Evolutionary conservation across 805 yeast genomes (phyloP), one percentile per base, ranked within the genome.

Genomic region (Pichia ethanolica): DNA sequence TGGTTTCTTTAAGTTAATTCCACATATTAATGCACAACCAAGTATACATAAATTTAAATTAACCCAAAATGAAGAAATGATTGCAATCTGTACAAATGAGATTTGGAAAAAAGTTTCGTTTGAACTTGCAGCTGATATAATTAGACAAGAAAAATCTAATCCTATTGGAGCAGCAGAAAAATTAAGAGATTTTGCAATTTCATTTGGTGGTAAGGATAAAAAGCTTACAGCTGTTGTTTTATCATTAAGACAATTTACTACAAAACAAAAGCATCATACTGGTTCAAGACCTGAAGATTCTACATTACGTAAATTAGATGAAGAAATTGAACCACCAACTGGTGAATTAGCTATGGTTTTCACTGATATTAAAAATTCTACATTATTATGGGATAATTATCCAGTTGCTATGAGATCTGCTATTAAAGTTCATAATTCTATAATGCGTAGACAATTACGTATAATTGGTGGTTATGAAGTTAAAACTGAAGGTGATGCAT

Each of bases 401-500:
- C 96, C 97, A 2, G 79, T 81, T 46, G 95, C 97, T 0, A 93
- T 93, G 99, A 74, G 97, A 65, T 83, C 96, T 2, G 98, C 99
- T 0, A 93, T 93, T 61, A 89, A 89, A 67, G 85, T 88, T 5
- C 99, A 93, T 67, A 93, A 93, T 63, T 79, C 87, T 26, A 79
- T 93, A 33, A 93, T 93, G 99, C 81, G 99, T 61, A 78, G 98
- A 45, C 95, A 89, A 57, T 70, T 93, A 54, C 78, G 97, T 57
- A 83, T 90, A 44, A 88, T 87, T 62, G 97, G 98, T 35, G 99
- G 99, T 2, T 93, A 93, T 64, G 99, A 93, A 65, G 99, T 93
- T 30, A 93, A 93, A 65, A 93, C 97, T 2, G 99, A 93, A 79
- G 99, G 99, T 62, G 99, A 93, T 73, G 96, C 99, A 0, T 93